These are phyloP conservation scores for Solidago caesia DNA, from an alignment of 129 eudicot genomes.

Conservation along the genomic window DNA sequence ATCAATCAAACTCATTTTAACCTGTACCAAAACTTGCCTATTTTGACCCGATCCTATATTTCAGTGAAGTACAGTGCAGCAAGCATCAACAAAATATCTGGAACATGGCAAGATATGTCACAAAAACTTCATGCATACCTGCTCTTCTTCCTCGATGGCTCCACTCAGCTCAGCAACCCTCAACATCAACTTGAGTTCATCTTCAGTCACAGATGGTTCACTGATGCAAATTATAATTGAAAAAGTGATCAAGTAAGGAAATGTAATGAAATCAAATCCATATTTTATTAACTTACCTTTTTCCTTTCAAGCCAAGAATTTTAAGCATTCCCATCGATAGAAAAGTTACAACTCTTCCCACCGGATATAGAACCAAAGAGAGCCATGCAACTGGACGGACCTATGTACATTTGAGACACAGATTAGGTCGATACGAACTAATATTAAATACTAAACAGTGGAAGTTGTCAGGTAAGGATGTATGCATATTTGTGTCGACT, in stretches of 20 bases:
- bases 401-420: constrained; percentile 35
- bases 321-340: constrained; percentile 75
- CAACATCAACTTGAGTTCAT: constrained; percentile 65
- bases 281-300: constrained; percentile 31
- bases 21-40: neutral
- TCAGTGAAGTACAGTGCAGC: neutral
- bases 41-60: neutral
- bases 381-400: constrained; percentile 79
- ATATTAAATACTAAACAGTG: neutral
- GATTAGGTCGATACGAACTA: constrained; percentile 24
- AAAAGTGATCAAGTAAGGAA: neutral
- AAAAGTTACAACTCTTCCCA: constrained; percentile 69
- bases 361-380: constrained; percentile 65
- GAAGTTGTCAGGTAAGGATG: too few species aligned
- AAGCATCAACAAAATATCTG: neutral
- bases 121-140: constrained; percentile 34
- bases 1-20: neutral
- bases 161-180: constrained; percentile 77
- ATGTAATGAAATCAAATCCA: neutral
- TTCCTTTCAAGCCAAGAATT: constrained; percentile 66
- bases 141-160: constrained; percentile 81
- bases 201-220: constrained; percentile 70
- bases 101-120: neutral
- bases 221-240: constrained; percentile 26
- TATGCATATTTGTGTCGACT: constrained; percentile 2